Conservation (phyloP, 2,329 filamentous ascomycete genomes). For the Annulohypoxylon truncatum region DNA sequence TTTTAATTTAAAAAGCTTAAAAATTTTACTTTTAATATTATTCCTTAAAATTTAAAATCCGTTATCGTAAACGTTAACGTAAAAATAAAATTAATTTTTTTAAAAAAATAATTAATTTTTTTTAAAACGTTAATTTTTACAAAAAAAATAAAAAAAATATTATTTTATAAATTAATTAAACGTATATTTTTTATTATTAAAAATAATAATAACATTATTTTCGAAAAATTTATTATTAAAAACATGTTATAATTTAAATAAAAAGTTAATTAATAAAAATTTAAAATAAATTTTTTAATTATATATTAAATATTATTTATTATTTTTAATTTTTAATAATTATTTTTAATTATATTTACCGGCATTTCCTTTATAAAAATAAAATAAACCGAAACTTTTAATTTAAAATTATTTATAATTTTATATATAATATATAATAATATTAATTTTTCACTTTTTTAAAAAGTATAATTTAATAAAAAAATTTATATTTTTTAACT, state of each 20-base stretch:
- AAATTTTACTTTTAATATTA: not conserved
- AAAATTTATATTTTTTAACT: not conserved
- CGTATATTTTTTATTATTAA: not conserved
- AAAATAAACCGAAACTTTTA: not conserved
- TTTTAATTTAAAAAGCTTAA: not conserved
- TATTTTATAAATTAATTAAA: not conserved
- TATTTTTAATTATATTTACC: not conserved
- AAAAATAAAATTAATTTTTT: not conserved
- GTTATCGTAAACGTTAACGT: not conserved
- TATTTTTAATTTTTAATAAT: not conserved
- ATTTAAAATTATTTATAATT: not conserved
- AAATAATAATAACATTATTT: not conserved
- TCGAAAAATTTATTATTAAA: not conserved
- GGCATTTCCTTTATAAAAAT: not conserved
- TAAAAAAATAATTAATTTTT: not conserved
- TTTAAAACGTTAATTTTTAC: not conserved
- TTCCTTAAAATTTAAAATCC: not conserved
- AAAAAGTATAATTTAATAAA: not conserved
- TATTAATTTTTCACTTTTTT: not conserved
- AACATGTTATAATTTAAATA: too few relatives aligned
- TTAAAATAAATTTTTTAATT: not conserved
- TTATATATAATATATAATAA: not conserved
- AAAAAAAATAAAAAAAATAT: not conserved
- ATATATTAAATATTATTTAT: not conserved
- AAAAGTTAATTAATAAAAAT: not conserved